Conservation (phyloP, 495 filamentous ascomycete genomes). For the Clavariopsis aquatica region DNA sequence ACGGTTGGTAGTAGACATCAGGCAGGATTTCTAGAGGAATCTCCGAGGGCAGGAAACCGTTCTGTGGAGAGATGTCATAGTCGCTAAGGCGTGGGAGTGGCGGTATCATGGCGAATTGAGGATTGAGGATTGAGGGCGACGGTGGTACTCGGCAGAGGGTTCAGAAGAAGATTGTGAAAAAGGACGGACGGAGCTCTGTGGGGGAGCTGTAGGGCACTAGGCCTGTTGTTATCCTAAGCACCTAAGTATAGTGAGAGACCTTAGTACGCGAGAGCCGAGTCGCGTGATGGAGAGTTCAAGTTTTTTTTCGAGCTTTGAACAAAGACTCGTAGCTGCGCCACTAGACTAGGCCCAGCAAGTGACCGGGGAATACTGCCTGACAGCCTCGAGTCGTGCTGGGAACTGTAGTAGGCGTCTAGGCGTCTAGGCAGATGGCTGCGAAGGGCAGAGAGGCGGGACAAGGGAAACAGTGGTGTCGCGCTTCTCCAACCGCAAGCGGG, state of each 20-base stretch:
- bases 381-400: not conserved
- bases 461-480: slow-evolving; percentile 13
- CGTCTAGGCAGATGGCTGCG: not conserved
- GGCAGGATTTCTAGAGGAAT: slow-evolving; percentile 78
- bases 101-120: slow-evolving; percentile 65
- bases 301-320: slow-evolving; percentile 1
- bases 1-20: slow-evolving; percentile 87
- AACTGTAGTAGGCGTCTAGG: not conserved
- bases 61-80: slow-evolving; percentile 81
- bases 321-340: slow-evolving; percentile 27
- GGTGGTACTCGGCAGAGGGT: not conserved
- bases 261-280: slow-evolving; percentile 6
- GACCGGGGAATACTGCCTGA: not conserved
- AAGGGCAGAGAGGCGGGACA: not conserved
- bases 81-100: slow-evolving; percentile 75
- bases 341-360: not conserved
- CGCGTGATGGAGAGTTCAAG: slow-evolving; percentile 26
- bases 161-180: not conserved
- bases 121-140: not conserved
- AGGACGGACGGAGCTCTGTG: not conserved
- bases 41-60: slow-evolving; percentile 86
- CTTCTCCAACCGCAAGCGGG: slow-evolving; percentile 9
- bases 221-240: slow-evolving; percentile 1
- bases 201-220: not conserved
- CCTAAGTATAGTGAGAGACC: not conserved